Base-by-base conservation (phyloP, 2,329 filamentous ascomycete species). In the Nemania serpens region DNA sequence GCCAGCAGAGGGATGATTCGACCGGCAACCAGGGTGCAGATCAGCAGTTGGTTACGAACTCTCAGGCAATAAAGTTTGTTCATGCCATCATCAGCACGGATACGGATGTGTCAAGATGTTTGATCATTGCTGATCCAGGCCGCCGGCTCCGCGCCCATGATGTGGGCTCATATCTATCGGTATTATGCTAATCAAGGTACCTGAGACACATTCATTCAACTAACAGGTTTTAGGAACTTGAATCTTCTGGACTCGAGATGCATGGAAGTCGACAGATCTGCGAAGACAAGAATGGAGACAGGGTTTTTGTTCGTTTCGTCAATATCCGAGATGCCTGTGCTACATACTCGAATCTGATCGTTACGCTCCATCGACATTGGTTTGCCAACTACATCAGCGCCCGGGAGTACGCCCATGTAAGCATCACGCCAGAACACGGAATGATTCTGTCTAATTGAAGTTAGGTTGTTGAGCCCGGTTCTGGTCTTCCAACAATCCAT, bases 281-380 rank as follows among this genome's bases (percentile, higher is more conserved):
- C 15, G 62, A 71, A 3, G 59, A 62, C 47, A 49, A 59, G 22
- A 67, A 69, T 29, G 73, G 71, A 46, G 78, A 79, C 3, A 79
- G 76, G 50, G 78, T 86, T 33, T 83, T 81, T 59, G 74, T 87
- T 22, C 81, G 80, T 4, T 88, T 89, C 66, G 75, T 79, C 6
- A 87, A 90, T 67, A 82, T 88, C 51, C 80, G 84, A 51, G 86
- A 89, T 71, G 80, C 87, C 6, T 81, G 78, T 54, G 77, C 78
- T 34, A 79, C 82, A 7, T 76, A 80, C 58, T 75, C 80, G 12
- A 81, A 81, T 52, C 71, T 83, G 29, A 74, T 77, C 1, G 66
- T 79, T 17, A 72, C 76, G 36, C 47, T 56, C 34, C 75, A 76
- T 47, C 74, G 77, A 11, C 75, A 76, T 36, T 88, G 84, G 83